Conservation (phyloP, 2,329 filamentous ascomycete genomes). For the Tolypocladium guangdongense region DNA sequence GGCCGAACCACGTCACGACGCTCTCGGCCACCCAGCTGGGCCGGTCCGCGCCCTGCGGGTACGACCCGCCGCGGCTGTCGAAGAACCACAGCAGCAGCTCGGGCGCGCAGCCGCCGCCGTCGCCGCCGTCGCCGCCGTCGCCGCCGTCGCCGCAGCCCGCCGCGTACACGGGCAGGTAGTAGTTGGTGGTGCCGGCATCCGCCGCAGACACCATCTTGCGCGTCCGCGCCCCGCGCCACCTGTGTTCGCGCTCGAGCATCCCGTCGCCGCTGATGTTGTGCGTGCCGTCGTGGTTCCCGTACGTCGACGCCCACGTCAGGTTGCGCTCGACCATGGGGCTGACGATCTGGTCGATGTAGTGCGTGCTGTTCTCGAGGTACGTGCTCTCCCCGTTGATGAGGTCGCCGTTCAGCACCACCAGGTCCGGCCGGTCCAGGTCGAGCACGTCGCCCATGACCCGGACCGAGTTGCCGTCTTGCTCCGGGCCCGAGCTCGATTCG, state of each 20-base stretch:
- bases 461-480: slow-evolving; percentile 45
- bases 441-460: slow-evolving; percentile 48
- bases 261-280: slow-evolving; percentile 42
- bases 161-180: slow-evolving; percentile 33
- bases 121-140: too few relatives aligned
- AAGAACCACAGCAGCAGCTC: slow-evolving; percentile 59
- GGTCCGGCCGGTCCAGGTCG: slow-evolving; percentile 40
- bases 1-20: slow-evolving; percentile 34
- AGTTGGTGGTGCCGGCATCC: slow-evolving; percentile 33
- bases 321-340: slow-evolving; percentile 42
- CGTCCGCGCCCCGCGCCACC: slow-evolving; percentile 27
- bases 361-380: slow-evolving; percentile 39
- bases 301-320: slow-evolving; percentile 55
- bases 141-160: too few relatives aligned
- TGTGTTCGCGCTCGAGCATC: slow-evolving; percentile 30
- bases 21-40: slow-evolving; percentile 34
- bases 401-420: slow-evolving; percentile 63
- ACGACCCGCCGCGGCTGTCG: slow-evolving; percentile 50
- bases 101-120: slow-evolving; percentile 19
- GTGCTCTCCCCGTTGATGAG: slow-evolving; percentile 58
- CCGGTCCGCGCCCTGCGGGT: slow-evolving; percentile 30
- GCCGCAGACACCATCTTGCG: slow-evolving; percentile 24
- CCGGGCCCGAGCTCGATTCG: slow-evolving; percentile 16
- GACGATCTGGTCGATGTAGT: slow-evolving; percentile 49
- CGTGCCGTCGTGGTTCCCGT: slow-evolving; percentile 59